Evolutionary conservation across 805 yeast species (phyloP).

Genomic region (Barnettozyma vustinii): DNA sequence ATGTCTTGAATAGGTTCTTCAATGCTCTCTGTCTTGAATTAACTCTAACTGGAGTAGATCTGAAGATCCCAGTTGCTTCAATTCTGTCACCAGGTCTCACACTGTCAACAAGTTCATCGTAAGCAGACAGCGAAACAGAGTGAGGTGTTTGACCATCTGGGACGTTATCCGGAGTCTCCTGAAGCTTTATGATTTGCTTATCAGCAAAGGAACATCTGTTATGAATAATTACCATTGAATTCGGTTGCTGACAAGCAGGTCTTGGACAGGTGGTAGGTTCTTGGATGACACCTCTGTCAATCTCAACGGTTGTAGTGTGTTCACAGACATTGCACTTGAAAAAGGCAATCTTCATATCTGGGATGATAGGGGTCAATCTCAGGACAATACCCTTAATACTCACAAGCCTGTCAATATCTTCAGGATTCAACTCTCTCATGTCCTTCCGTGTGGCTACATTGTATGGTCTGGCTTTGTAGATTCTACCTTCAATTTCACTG

Average conservation of each 20-base stretch:
- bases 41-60: slow-evolving; percentile 87
- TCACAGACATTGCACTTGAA: slow-evolving; percentile 94
- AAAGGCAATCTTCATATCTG: slow-evolving; percentile 97
- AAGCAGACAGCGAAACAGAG: slow-evolving; percentile 86
- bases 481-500: slow-evolving; percentile 68
- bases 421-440: slow-evolving; percentile 90
- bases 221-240: slow-evolving; percentile 87
- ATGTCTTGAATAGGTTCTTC: slow-evolving; percentile 83
- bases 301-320: slow-evolving; percentile 86
- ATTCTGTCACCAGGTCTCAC: slow-evolving; percentile 96
- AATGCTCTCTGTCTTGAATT: slow-evolving; percentile 81
- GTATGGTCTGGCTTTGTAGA: slow-evolving; percentile 86
- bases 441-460: slow-evolving; percentile 71
- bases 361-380: slow-evolving; percentile 85
- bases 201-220: slow-evolving; percentile 92
- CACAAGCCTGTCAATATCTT: slow-evolving; percentile 90
- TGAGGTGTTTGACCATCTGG: slow-evolving; percentile 99
- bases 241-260: slow-evolving; percentile 70
- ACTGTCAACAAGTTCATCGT: slow-evolving; percentile 91
- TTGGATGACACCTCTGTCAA: slow-evolving; percentile 89
- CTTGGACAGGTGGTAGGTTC: slow-evolving; percentile 96
- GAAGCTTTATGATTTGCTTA: slow-evolving; percentile 89
- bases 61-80: slow-evolving; percentile 91
- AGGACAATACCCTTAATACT: slow-evolving; percentile 86
- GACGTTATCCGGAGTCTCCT: slow-evolving; percentile 92